Evolutionary conservation across 2,329 filamentous ascomycete species (phyloP).

Genomic region (Talaromyces sp.): DNA sequence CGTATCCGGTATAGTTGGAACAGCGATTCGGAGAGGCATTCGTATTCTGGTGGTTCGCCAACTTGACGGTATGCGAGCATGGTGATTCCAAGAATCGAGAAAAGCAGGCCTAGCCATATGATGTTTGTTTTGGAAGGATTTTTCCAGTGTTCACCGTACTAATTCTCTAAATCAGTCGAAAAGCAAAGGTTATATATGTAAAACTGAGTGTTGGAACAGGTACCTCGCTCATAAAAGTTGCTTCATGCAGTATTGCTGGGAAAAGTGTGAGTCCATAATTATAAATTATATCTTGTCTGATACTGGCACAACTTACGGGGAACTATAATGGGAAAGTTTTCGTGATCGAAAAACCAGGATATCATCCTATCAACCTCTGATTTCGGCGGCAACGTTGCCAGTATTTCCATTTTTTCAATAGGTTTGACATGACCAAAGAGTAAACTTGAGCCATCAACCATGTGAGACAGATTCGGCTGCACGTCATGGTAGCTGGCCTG

Average conservation of each 20-base stretch:
- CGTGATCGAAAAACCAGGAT: conserved; percentile 8
- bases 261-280: neutral
- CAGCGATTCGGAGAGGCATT: conserved; percentile 49
- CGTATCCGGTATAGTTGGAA: conserved; percentile 45
- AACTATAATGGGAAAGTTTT: conserved; percentile 6
- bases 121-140: conserved; percentile 53
- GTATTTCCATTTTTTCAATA: conserved; percentile 71
- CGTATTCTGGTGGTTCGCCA: conserved; percentile 60
- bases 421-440: conserved; percentile 68
- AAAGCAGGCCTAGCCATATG: conserved; percentile 60
- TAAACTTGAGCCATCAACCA: conserved; percentile 65
- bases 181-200: neutral
- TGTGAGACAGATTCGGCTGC: conserved; percentile 12
- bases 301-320: conserved; percentile 5
- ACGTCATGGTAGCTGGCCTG: neutral
- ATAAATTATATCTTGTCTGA: neutral
- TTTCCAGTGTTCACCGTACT: conserved; percentile 61
- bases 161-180: conserved; percentile 11
- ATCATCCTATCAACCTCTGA: conserved; percentile 33
- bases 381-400: conserved; percentile 74
- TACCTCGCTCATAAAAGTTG: conserved; percentile 13
- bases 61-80: conserved; percentile 58
- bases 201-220: neutral
- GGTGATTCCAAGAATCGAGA: conserved; percentile 60
- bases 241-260: conserved; percentile 11